These are phyloP conservation scores for Starmerella stigmatis DNA, from an alignment of 805 yeast species.

Conservation along the genomic window DNA sequence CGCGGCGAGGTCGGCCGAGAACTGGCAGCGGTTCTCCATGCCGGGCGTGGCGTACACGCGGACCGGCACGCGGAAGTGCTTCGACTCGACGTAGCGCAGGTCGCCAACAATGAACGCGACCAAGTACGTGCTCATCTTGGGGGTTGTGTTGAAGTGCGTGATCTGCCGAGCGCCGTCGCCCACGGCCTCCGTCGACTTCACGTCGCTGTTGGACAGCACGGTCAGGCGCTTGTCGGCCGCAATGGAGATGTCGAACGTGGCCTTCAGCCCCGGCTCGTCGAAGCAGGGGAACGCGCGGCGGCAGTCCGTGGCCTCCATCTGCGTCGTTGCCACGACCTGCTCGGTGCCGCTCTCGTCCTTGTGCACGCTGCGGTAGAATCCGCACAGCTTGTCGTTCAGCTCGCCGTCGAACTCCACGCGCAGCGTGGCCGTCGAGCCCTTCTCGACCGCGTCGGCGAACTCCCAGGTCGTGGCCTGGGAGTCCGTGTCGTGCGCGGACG, in stretches of 20 bases:
- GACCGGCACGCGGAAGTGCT: constrained; percentile 49
- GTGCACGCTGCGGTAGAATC: constrained; percentile 60
- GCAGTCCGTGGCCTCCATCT: constrained; percentile 69
- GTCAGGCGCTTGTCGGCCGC: constrained; percentile 44
- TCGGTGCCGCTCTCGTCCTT: constrained; percentile 42
- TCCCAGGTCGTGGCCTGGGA: constrained; percentile 55
- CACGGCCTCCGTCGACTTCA: constrained; percentile 33
- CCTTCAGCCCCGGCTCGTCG: constrained; percentile 63
- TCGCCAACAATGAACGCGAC: constrained; percentile 68
- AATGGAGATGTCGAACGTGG: constrained; percentile 50
- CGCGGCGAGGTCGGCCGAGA: constrained; percentile 55
- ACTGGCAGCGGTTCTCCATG: constrained; percentile 49
- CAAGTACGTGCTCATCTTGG: constrained; percentile 61
- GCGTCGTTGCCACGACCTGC: constrained; percentile 53
- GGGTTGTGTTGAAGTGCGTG: constrained; percentile 52
- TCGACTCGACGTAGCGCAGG: constrained; percentile 48
- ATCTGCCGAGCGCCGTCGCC: constrained; percentile 34
- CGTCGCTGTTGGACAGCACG: constrained; percentile 61
- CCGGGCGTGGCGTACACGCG: constrained; percentile 64
- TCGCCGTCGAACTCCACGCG: constrained; percentile 45
- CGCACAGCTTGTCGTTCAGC: constrained; percentile 60
- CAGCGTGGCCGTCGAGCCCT: constrained; percentile 45
- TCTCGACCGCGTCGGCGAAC: constrained; percentile 36
- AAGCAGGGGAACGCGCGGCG: constrained; percentile 69
- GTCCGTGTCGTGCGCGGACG: constrained; percentile 36